Evolutionary conservation across 352 stramenopile genomes (phyloP).

Genomic region (Phytophthora ohioensis): DNA sequence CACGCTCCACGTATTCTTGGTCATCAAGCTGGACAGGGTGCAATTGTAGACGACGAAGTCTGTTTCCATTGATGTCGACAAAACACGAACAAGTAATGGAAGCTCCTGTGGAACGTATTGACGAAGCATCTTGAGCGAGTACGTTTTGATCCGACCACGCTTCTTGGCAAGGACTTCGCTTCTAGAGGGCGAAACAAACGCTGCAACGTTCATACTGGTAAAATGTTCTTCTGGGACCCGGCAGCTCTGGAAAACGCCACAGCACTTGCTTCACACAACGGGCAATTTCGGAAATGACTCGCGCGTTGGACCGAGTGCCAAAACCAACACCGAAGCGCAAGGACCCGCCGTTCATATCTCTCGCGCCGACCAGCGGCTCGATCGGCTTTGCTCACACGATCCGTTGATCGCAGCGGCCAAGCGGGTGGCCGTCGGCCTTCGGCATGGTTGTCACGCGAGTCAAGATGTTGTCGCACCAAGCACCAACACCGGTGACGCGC

Average conservation of each 20-base stretch:
- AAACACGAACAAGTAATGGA: slow-evolving; percentile 56
- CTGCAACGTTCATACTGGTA: slow-evolving; percentile 36
- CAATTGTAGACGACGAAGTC: slow-evolving; percentile 63
- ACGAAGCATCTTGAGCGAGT: slow-evolving; percentile 59
- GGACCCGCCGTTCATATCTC: slow-evolving; percentile 20
- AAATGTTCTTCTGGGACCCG: slow-evolving; percentile 20
- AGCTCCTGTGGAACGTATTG: slow-evolving; percentile 51
- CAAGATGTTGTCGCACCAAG: slow-evolving; percentile 34
- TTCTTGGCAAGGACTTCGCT: slow-evolving; percentile 24
- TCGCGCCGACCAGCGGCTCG: slow-evolving; percentile 28
- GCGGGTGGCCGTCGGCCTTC: slow-evolving; percentile 19
- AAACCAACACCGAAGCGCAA: slow-evolving; percentile 14
- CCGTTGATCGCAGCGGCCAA: slow-evolving; percentile 32
- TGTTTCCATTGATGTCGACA: slow-evolving; percentile 42
- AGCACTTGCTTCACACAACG: neutral
- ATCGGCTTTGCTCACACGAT: slow-evolving; percentile 34
- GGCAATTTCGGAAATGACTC: slow-evolving; percentile 26
- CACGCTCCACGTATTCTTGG: slow-evolving; percentile 58
- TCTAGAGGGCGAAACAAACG: slow-evolving; percentile 27
- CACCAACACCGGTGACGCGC: slow-evolving; percentile 28
- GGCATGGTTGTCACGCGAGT: slow-evolving; percentile 10
- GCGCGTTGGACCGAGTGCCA: neutral
- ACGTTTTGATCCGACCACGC: slow-evolving; percentile 45
- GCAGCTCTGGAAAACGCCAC: neutral
- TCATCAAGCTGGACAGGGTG: slow-evolving; percentile 54